Base-by-base conservation (phyloP, 371 early-diverging fungal genomes). In the Globomyces sp. region DNA sequence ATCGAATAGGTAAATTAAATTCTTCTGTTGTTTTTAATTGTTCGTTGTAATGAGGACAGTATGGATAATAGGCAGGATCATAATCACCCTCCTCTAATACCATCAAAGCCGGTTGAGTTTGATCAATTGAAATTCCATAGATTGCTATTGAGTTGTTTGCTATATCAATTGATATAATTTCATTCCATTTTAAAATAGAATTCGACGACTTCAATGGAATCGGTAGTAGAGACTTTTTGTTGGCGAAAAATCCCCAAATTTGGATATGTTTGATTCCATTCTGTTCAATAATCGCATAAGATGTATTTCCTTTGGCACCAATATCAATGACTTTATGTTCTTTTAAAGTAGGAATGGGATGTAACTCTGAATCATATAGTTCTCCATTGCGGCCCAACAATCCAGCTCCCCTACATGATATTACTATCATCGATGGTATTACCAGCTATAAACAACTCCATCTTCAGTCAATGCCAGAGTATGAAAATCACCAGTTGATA, bases 401-500 rank as follows among this genome's bases (percentile, higher is more conserved):
- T 3, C 60, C 60, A 49, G 39, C 60, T 3, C 60, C 60, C 24
- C 24, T 24, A 24, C 24, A 24, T 24, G 24, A 24, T 24, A 24
- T 24, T 24, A 24, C 24, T 24, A 24, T 24, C 24, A 24, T 24
- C 24, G 24, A 24, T 24, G 24, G 24, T 24, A 24, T 24, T 24
- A 24, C 60, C 60, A 60, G 5, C 43, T 37, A 60, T 42, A 42
- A 9, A 60, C 60, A 1, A 37, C 37, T n/a, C 60, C 60, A 24
- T 60, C 60, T 6, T 49, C 6, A 6, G 46, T 60, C 34, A 60
- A 36, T 13, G 50, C 48, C 6, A 60, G 45, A 37, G 39, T 60
- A 13, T 60, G 60, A 44, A 60, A 60, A 13, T 60, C 60, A 6
- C 60, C 60, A 37, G 44, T 13, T 24, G 60, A 40, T 36, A 60